Conservation (phyloP, 2,329 filamentous ascomycete genomes). For the Zasmidium angulare region DNA sequence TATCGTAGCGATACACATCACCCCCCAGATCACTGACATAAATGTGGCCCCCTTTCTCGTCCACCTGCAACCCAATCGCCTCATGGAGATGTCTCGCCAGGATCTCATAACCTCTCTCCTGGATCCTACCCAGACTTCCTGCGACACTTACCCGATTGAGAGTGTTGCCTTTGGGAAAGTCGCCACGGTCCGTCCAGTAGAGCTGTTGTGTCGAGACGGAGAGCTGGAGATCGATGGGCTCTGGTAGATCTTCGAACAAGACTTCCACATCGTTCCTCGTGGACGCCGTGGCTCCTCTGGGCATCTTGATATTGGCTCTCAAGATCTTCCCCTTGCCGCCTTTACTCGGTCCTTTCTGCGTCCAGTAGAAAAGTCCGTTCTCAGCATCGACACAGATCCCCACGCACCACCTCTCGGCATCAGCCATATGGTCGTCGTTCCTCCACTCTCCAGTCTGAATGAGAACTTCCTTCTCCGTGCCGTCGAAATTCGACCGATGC, state of each 20-base stretch:
- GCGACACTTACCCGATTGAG: not conserved
- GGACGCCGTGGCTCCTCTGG: constrained; percentile 26
- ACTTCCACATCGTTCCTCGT: constrained; percentile 44
- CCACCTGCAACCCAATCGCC: constrained; percentile 1
- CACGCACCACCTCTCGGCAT: constrained; percentile 35
- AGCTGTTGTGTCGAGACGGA: constrained; percentile 47
- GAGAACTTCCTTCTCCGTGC: constrained; percentile 38
- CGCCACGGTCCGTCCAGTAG: constrained; percentile 63
- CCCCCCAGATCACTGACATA: constrained; percentile 1
- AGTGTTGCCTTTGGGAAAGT: constrained; percentile 28
- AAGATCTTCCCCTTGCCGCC: constrained; percentile 54
- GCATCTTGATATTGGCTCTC: constrained; percentile 46
- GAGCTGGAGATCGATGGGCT: constrained; percentile 59
- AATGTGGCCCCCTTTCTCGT: not conserved
- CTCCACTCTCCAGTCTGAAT: constrained; percentile 41
- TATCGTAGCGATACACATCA: no score
- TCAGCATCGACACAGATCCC: constrained; percentile 50
- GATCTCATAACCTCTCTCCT: not conserved
- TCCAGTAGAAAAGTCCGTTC: constrained; percentile 57
- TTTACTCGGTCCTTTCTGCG: constrained; percentile 58
- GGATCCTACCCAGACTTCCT: not conserved
- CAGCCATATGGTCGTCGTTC: constrained; percentile 9
- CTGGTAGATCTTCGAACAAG: constrained; percentile 49
- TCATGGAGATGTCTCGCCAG: not conserved
- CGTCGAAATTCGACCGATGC: constrained; percentile 39